phyloP scores from a whole-genome alignment of 2,329 filamentous ascomycete species.

The Cordyceps fumosorosea region DNA sequence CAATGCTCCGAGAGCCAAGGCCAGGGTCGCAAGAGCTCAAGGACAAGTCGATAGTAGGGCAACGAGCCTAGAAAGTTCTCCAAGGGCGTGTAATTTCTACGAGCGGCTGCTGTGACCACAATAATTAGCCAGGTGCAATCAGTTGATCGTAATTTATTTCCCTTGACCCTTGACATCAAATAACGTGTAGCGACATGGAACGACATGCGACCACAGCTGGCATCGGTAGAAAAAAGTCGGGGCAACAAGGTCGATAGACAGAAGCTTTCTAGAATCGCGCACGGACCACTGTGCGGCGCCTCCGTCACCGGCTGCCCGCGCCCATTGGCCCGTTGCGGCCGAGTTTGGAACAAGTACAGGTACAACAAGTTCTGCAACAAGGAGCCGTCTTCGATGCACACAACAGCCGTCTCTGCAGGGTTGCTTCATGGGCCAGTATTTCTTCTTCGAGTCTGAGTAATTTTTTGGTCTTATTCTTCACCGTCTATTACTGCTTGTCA shows the following conservation, averaged over 20 bases:
- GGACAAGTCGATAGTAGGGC: not conserved
- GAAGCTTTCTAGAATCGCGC: constrained; percentile 25
- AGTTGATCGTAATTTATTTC: not conserved
- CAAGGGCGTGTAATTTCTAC: not conserved
- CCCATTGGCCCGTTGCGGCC: constrained; percentile 10
- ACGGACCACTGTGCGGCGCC: constrained; percentile 17
- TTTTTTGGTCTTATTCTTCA: no score
- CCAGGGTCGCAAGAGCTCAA: not conserved
- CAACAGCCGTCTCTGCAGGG: no score
- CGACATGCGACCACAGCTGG: not conserved
- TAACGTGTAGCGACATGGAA: not conserved
- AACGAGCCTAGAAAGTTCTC: not conserved
- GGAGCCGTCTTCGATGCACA: not conserved
- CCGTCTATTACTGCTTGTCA: no score
- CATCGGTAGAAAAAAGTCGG: constrained; percentile 8
- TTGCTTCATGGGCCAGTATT: no score
- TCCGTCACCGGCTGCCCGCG: constrained; percentile 7
- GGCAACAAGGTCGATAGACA: constrained; percentile 10
- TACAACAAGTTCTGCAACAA: not conserved
- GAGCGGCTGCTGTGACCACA: no score
- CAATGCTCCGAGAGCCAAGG: constrained; percentile 2
- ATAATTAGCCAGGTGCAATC: not conserved
- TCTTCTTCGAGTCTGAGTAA: no score
- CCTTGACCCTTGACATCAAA: not conserved
- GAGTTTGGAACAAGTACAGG: not conserved